Percentiles rank a stretch among this genome's conserved stretches.
These are phyloP conservation scores for Mycena galericulata DNA, from an alignment of 768 basidiomycete species.

Conservation along the genomic window DNA sequence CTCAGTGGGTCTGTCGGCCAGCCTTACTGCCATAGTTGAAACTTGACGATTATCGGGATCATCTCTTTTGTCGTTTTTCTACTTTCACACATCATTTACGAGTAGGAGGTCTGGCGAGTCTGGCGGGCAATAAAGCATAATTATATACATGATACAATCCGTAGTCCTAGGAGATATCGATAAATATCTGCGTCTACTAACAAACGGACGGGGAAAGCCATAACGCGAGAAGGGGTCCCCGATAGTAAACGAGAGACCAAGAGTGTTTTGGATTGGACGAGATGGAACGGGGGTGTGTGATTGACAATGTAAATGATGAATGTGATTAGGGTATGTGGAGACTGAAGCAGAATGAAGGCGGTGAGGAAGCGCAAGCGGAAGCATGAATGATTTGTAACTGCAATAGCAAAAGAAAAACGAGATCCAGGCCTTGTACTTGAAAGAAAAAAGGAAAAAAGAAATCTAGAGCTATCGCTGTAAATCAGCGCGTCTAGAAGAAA, in stretches of 20 bases:
- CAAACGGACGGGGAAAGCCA: slow-evolving; percentile 23
- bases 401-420: slow-evolving; percentile 8
- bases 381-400: not conserved
- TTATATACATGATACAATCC: slow-evolving; percentile 35
- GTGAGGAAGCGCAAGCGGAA: slow-evolving; percentile 1
- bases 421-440: not conserved
- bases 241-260: not conserved
- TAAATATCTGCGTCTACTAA: slow-evolving; percentile 31
- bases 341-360: not conserved
- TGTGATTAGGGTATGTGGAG: slow-evolving; percentile 32
- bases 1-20: slow-evolving; percentile 46
- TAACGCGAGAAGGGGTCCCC: not conserved
- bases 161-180: slow-evolving; percentile 27
- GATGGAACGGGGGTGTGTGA: not conserved
- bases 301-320: not conserved
- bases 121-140: slow-evolving; percentile 26
- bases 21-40: slow-evolving; percentile 58
- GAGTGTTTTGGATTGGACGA: slow-evolving; percentile 8
- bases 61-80: no score
- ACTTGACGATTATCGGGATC: no score
- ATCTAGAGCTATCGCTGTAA: slow-evolving; percentile 47
- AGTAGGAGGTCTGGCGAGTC: no score
- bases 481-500: slow-evolving; percentile 55
- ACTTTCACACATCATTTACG: no score
- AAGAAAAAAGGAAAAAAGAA: slow-evolving; percentile 13